Evolutionary conservation across 1,139 yeast species (phyloP).

Genomic region (Candida neerlandica): DNA sequence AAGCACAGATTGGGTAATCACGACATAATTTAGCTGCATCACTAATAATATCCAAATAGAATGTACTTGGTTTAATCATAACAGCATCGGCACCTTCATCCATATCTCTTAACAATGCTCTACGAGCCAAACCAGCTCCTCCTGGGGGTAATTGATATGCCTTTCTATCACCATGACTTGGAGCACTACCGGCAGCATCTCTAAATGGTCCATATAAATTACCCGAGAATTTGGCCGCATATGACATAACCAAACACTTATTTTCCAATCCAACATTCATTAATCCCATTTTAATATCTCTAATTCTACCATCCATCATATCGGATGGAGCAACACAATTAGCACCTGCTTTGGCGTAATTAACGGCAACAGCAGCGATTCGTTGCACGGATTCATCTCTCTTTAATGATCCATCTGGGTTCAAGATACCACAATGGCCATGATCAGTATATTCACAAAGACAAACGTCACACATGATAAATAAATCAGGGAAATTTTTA

Average conservation of each 20-base stretch:
- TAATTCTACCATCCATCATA: constrained; percentile 95
- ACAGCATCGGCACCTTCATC: constrained; percentile 95
- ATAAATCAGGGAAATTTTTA: constrained; percentile 73
- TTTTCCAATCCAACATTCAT: constrained; percentile 86
- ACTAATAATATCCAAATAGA: constrained; percentile 84
- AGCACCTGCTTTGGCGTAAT: constrained; percentile 95
- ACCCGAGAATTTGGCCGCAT: constrained; percentile 93
- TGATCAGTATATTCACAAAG: constrained; percentile 95
- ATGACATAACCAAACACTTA: constrained; percentile 86
- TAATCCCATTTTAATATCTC: constrained; percentile 83
- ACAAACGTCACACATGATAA: constrained; percentile 92
- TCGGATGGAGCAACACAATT: constrained; percentile 96
- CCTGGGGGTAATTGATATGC: constrained; percentile 93
- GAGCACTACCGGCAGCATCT: constrained; percentile 94
- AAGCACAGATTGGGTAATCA: constrained; percentile 90
- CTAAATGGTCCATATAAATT: constrained; percentile 95
- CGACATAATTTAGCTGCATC: constrained; percentile 83
- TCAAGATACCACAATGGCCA: constrained; percentile 93
- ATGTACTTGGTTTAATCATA: constrained; percentile 96
- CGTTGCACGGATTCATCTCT: constrained; percentile 77
- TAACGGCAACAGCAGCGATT: constrained; percentile 92
- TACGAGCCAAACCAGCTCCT: constrained; percentile 89
- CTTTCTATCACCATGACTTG: constrained; percentile 88
- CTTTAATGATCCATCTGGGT: constrained; percentile 83
- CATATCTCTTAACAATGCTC: constrained; percentile 85